A percentile compares a stretch with the other conserved stretches of the same genome.
These are phyloP conservation scores for Paragyromitra xinjiangensis DNA, from an alignment of 495 filamentous ascomycete genomes.

Conservation along the genomic window DNA sequence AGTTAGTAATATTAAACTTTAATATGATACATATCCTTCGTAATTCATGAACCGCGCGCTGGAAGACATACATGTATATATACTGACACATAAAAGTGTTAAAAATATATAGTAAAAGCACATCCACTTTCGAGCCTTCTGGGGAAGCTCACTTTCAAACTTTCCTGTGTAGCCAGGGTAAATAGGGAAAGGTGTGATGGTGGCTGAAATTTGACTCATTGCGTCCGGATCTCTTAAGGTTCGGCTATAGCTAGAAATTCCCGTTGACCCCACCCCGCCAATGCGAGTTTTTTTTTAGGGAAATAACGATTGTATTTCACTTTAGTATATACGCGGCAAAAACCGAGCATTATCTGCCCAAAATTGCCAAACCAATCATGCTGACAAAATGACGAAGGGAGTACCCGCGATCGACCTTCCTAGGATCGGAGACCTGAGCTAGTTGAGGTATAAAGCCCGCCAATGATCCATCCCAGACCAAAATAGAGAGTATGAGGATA, in stretches of 20 bases:
- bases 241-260: not conserved
- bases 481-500: not conserved
- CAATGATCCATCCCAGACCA: slow-evolving; percentile 10
- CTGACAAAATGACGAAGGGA: not conserved
- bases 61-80: not conserved
- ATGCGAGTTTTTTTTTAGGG: not conserved
- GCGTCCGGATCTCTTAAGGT: not conserved
- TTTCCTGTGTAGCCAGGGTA: not conserved
- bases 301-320: not conserved
- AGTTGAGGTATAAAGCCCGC: slow-evolving; percentile 24
- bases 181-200: not conserved
- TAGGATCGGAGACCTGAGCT: slow-evolving; percentile 20
- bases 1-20: not conserved
- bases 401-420: not conserved
- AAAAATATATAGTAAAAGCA: too few relatives aligned
- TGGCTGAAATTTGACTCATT: not conserved
- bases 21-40: not conserved
- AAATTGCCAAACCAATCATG: not conserved
- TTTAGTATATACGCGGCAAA: slow-evolving; percentile 7
- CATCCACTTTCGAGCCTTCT: not conserved
- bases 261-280: not conserved
- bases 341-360: slow-evolving; percentile 5
- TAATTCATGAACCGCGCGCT: not conserved
- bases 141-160: not conserved
- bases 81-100: not conserved